Evolutionary conservation across 2,329 filamentous ascomycete genomes (phyloP).

Genomic region (Talaromyces atroroseus): DNA sequence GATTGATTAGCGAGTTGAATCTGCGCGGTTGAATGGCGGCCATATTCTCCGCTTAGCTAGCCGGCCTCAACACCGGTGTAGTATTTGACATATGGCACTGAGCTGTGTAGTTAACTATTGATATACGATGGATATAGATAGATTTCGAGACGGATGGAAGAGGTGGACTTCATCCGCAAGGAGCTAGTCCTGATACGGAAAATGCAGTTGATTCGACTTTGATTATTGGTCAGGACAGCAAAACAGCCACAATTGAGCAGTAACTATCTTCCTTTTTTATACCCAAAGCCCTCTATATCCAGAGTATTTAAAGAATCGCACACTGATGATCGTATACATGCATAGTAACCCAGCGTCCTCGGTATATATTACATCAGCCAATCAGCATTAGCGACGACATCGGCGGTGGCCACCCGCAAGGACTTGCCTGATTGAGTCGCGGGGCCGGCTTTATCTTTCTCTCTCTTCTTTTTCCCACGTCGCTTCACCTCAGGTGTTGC

Average conservation of each 20-base stretch:
- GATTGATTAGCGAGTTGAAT: slow-evolving; percentile 50
- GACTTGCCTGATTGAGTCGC: slow-evolving; percentile 9
- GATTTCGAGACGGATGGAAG: too few relatives aligned
- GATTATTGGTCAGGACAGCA: background rate
- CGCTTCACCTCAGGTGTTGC: background rate
- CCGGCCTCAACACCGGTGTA: too few relatives aligned
- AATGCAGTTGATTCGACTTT: background rate
- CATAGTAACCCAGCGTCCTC: too few relatives aligned
- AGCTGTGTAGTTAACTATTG: background rate
- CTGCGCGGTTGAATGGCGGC: slow-evolving; percentile 15
- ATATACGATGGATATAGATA: too few relatives aligned
- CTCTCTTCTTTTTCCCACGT: background rate
- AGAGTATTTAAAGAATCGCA: too few relatives aligned
- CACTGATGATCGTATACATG: background rate
- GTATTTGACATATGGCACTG: too few relatives aligned
- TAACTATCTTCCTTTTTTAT: background rate
- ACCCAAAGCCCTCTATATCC: too few relatives aligned
- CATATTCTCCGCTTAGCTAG: background rate
- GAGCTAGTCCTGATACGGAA: background rate
- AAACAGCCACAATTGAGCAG: background rate
- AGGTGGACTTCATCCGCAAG: background rate
- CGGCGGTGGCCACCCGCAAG: slow-evolving; percentile 9
- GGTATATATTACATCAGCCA: background rate
- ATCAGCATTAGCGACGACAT: background rate
- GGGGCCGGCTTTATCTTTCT: background rate